Evolutionary conservation across 208 protist genomes (phyloP).

Genomic region (Leishmania lainsoni): DNA sequence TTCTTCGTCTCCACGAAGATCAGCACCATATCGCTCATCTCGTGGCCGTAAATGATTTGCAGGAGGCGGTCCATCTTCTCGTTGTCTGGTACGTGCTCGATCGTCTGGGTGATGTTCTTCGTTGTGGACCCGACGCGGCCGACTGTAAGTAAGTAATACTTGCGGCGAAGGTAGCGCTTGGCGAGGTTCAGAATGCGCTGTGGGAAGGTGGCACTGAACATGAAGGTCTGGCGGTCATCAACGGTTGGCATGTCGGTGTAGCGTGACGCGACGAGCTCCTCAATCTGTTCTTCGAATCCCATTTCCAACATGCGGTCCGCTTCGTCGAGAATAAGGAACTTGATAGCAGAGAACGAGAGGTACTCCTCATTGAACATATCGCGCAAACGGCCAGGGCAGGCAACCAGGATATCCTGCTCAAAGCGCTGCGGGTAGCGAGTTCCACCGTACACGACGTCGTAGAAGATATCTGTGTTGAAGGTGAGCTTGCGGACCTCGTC

Average conservation of each 20-base stretch:
- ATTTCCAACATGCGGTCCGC: slow-evolving; percentile 99
- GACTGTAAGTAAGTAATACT: slow-evolving; percentile 97
- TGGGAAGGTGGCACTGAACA: slow-evolving; percentile 99
- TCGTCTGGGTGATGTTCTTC: slow-evolving; percentile 95
- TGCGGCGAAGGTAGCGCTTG: slow-evolving; percentile 95
- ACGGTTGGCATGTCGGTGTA: slow-evolving; percentile 92
- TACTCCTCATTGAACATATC: slow-evolving; percentile 84
- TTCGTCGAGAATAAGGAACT: slow-evolving; percentile 97
- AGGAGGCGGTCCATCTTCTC: slow-evolving; percentile 82
- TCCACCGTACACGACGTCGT: slow-evolving; percentile 98
- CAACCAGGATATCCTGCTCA: slow-evolving; percentile 93
- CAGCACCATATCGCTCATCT: slow-evolving; percentile 84
- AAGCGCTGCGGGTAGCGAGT: slow-evolving; percentile 94
- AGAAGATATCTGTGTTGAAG: slow-evolving; percentile 92
- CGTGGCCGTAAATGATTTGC: slow-evolving; percentile 72
- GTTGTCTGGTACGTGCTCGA: slow-evolving; percentile 75
- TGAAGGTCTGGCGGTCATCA: slow-evolving; percentile 97
- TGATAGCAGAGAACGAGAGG: slow-evolving; percentile 87
- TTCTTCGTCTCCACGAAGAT: slow-evolving; percentile 99
- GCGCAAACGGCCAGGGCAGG: slow-evolving; percentile 89
- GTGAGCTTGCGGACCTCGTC: slow-evolving; percentile 96
- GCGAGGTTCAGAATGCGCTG: slow-evolving; percentile 97
- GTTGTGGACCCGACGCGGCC: slow-evolving; percentile 98
- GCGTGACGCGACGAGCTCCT: slow-evolving; percentile 94
- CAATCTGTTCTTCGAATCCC: slow-evolving; percentile 99